A percentile compares a stretch with the other conserved stretches of the same genome.
phyloP scores from a whole-genome alignment of 345 rosid genomes.

The Citrus cavaleriei region DNA sequence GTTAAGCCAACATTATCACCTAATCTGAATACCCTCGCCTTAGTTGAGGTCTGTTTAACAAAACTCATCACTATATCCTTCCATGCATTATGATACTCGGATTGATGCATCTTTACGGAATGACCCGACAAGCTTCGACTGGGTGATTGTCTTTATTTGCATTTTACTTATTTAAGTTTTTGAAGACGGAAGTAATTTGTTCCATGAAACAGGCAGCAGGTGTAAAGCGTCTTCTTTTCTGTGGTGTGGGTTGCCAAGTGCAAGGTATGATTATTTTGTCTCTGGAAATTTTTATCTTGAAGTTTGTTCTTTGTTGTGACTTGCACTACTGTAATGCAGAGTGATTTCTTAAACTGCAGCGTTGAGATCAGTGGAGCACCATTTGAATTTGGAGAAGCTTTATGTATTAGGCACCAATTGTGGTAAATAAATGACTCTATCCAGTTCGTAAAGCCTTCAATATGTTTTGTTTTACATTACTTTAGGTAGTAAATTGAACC shows the following conservation, averaged over 20 bases:
- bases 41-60: slow-evolving; percentile 63
- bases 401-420: slow-evolving; percentile 97
- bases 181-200: neutral
- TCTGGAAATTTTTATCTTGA: slow-evolving; percentile 4
- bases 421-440: slow-evolving; percentile 41
- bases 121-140: neutral
- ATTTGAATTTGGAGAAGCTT: slow-evolving; percentile 86
- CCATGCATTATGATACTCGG: neutral
- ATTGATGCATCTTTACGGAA: neutral
- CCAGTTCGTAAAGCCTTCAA: neutral
- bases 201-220: slow-evolving; percentile 65
- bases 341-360: slow-evolving; percentile 89
- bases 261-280: slow-evolving; percentile 50
- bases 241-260: slow-evolving; percentile 99
- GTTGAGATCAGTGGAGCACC: slow-evolving; percentile 81
- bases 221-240: slow-evolving; percentile 90
- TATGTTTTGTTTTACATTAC: neutral
- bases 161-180: neutral
- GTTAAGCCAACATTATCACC: slow-evolving; percentile 94
- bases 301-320: slow-evolving; percentile 42
- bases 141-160: neutral
- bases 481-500: neutral
- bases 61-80: neutral
- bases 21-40: slow-evolving; percentile 81
- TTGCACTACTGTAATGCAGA: slow-evolving; percentile 83